These are phyloP conservation scores for Phytophthora macrochlamydospora DNA, from an alignment of 352 stramenopile species.

Conservation along the genomic window DNA sequence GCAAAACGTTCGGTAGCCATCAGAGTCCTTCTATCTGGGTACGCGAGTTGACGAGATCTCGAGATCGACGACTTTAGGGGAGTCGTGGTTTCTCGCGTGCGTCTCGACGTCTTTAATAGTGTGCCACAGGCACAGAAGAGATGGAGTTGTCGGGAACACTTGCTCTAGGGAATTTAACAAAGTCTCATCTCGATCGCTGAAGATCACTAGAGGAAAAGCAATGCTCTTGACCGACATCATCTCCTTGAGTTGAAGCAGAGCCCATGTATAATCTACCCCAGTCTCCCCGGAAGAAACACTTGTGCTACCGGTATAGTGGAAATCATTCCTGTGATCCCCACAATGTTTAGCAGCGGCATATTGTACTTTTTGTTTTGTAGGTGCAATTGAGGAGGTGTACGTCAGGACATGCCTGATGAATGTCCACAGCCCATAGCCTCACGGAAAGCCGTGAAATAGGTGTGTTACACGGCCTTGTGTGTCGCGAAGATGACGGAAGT, in stretches of 20 bases:
- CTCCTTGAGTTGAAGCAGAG: conserved; percentile 1
- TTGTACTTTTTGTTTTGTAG: neutral
- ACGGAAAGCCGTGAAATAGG: too few relatives aligned
- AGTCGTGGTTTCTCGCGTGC: neutral
- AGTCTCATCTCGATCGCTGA: conserved; percentile 16
- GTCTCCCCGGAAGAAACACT: conserved; percentile 13
- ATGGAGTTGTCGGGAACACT: conserved; percentile 6
- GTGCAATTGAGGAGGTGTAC: too few relatives aligned
- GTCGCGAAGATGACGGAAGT: too few relatives aligned
- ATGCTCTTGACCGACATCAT: neutral
- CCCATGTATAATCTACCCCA: conserved; percentile 11
- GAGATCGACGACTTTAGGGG: too few relatives aligned
- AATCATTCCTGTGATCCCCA: neutral
- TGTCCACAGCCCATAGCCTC: too few relatives aligned
- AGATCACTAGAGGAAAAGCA: conserved; percentile 9
- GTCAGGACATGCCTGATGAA: too few relatives aligned
- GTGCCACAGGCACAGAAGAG: conserved; percentile 23
- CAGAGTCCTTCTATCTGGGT: too few relatives aligned
- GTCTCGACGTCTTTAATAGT: conserved; percentile 23
- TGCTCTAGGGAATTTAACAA: conserved; percentile 21
- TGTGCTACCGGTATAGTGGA: conserved; percentile 17
- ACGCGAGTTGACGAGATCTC: too few relatives aligned
- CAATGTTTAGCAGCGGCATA: conserved; percentile 1
- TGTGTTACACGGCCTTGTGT: too few relatives aligned
- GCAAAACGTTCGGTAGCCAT: too few relatives aligned